Evolutionary conservation across 495 filamentous ascomycete species (phyloP).

Genomic region (Aspergillus avenaceus): DNA sequence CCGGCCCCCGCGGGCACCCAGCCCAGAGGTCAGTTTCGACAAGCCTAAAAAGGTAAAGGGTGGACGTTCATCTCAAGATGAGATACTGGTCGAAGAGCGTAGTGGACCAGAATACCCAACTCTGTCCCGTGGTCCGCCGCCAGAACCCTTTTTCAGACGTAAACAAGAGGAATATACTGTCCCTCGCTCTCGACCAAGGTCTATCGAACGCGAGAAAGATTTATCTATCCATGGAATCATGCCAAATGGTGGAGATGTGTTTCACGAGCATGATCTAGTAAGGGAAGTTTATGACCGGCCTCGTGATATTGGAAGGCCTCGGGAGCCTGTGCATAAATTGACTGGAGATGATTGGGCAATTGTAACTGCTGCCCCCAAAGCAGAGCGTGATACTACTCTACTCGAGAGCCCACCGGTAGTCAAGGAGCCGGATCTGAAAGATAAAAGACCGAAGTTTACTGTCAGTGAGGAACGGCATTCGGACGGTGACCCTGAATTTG

Average conservation of each 20-base stretch:
- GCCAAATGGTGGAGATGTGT: neutral
- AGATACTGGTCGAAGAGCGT: slow-evolving; percentile 8
- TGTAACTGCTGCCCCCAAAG: slow-evolving; percentile 8
- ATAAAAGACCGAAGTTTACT: slow-evolving; percentile 7
- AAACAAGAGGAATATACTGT: slow-evolving; percentile 8
- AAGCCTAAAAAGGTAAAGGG: slow-evolving; percentile 8
- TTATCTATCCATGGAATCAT: slow-evolving; percentile 2
- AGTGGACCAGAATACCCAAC: neutral
- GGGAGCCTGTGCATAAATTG: neutral
- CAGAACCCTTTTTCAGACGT: slow-evolving; percentile 8
- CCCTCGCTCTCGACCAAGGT: slow-evolving; percentile 2
- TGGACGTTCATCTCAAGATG: slow-evolving; percentile 4
- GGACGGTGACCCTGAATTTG: slow-evolving; percentile 20
- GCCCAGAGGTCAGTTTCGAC: slow-evolving; percentile 10
- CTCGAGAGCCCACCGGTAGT: neutral
- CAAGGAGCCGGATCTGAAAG: slow-evolving; percentile 2
- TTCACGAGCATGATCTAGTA: slow-evolving; percentile 11
- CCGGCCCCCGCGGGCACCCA: slow-evolving; percentile 14
- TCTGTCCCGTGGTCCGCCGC: slow-evolving; percentile 1
- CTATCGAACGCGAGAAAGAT: slow-evolving; percentile 8
- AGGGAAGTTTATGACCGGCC: slow-evolving; percentile 11
- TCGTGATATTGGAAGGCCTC: neutral
- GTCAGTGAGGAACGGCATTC: slow-evolving; percentile 6
- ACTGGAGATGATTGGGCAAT: slow-evolving; percentile 14
- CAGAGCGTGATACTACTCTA: neutral